Conservation (phyloP, 495 filamentous ascomycete genomes). For the Cercophora samala region DNA sequence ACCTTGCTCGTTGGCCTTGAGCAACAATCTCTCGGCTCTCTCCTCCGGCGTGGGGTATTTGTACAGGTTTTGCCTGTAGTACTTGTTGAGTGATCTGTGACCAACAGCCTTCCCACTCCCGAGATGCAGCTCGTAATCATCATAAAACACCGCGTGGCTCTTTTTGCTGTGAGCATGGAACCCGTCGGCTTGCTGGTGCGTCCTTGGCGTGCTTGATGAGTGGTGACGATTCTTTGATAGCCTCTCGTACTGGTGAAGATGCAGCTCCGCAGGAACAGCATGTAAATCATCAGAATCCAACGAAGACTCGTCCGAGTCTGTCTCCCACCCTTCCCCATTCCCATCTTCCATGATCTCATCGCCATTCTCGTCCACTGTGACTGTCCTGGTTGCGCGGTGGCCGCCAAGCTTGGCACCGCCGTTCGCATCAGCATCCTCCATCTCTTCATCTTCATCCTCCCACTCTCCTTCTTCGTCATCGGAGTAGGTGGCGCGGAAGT, state of each 20-base stretch:
- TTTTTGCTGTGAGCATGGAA: conserved; percentile 68
- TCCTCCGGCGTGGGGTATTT: conserved; percentile 71
- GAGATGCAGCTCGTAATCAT: conserved; percentile 92
- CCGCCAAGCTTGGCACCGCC: conserved; percentile 59
- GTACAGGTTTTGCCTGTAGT: conserved; percentile 91
- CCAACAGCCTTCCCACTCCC: conserved; percentile 86
- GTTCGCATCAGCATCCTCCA: conserved; percentile 47
- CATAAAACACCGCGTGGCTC: conserved; percentile 70
- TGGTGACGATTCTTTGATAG: conserved; percentile 64
- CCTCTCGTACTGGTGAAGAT: conserved; percentile 56
- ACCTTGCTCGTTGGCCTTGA: conserved; percentile 40
- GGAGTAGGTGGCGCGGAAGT: conserved; percentile 92
- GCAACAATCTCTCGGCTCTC: conserved; percentile 54
- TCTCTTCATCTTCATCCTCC: conserved; percentile 58
- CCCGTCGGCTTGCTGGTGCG: conserved; percentile 66
- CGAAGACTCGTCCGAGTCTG: conserved; percentile 79
- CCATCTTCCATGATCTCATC: conserved; percentile 35
- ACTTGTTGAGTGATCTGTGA: conserved; percentile 78
- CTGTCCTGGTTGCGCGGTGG: conserved; percentile 45
- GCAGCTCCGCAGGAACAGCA: conserved; percentile 65
- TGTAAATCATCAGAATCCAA: conserved; percentile 73
- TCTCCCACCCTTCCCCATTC: conserved; percentile 66
- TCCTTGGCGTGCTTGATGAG: conserved; percentile 58
- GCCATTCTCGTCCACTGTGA: conserved; percentile 42
- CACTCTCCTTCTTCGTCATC: conserved; percentile 67